These are phyloP conservation scores for Aotearoamyces nothofagi DNA, from an alignment of 2,329 filamentous ascomycete genomes.

Conservation along the genomic window DNA sequence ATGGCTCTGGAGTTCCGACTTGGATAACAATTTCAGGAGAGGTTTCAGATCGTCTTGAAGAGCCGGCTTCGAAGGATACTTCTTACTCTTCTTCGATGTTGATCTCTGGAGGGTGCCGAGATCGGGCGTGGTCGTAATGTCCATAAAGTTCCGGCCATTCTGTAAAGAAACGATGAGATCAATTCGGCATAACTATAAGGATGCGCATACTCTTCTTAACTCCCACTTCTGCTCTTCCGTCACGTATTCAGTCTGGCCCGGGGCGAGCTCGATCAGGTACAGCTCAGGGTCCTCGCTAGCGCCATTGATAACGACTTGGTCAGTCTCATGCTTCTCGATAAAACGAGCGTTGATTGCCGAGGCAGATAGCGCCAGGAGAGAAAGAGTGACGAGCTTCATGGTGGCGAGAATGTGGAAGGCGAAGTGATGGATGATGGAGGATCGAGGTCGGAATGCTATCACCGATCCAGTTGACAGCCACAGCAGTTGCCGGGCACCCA, in stretches of 20 bases:
- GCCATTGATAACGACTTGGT: conserved; percentile 31
- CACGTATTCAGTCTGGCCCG: conserved; percentile 71
- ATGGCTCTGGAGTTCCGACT: conserved; percentile 61
- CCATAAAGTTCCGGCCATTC: conserved; percentile 83
- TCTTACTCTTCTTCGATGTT: conserved; percentile 28
- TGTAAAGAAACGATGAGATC: too few relatives aligned
- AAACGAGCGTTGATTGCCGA: conserved; percentile 37
- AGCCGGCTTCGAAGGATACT: conserved; percentile 50
- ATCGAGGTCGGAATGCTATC: too few relatives aligned
- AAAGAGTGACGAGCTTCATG: conserved; percentile 35
- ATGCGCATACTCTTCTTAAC: conserved; percentile 64
- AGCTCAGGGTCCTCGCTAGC: conserved; percentile 27
- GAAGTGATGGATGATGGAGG: too few relatives aligned
- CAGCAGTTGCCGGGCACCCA: too few relatives aligned
- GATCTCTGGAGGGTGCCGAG: conserved; percentile 34
- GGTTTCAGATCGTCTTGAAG: conserved; percentile 52
- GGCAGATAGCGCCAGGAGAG: conserved; percentile 38
- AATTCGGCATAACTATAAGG: too few relatives aligned
- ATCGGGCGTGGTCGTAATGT: conserved; percentile 66
- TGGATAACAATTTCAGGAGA: conserved; percentile 54
- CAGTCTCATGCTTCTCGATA: conserved; percentile 33
- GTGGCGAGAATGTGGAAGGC: too few relatives aligned
- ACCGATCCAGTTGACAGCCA: too few relatives aligned
- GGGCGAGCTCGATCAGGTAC: conserved; percentile 72
- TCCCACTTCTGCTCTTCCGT: conserved; percentile 94